Percentiles rank a stretch among this genome's conserved stretches.
phyloP scores from a whole-genome alignment of 805 yeast species.

The Candida taoyuanica region DNA sequence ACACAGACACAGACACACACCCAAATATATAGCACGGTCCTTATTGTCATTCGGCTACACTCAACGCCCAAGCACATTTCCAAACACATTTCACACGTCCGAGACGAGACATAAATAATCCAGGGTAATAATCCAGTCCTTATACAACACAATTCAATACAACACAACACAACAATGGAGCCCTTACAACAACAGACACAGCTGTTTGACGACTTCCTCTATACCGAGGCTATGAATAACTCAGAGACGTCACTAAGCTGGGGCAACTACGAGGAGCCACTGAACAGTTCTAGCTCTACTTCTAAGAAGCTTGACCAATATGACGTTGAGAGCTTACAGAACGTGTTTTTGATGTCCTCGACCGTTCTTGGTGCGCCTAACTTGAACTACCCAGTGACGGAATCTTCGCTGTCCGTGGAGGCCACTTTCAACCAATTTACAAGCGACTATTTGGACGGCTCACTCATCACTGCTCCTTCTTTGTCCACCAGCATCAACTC shows the following conservation, averaged over 20 bases:
- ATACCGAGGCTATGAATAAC: not conserved
- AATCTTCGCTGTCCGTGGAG: not conserved
- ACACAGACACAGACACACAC: too few species aligned
- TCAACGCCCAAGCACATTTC: too few species aligned
- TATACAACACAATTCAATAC: too few species aligned
- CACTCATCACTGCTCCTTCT: constrained; percentile 5
- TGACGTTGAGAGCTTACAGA: constrained; percentile 3
- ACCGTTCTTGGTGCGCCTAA: too few species aligned
- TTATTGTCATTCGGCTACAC: too few species aligned
- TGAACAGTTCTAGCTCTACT: too few species aligned
- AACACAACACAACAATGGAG: constrained; percentile 3
- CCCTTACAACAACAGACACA: not conserved
- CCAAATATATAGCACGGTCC: too few species aligned
- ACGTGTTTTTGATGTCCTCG: constrained; percentile 2
- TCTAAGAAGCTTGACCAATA: not conserved
- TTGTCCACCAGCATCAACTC: constrained; percentile 11
- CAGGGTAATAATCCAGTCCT: not conserved
- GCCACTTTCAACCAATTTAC: constrained; percentile 4
- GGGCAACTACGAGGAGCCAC: not conserved
- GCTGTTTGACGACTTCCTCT: constrained; percentile 1
- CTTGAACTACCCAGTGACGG: not conserved
- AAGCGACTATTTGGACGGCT: constrained; percentile 5
- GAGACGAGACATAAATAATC: too few species aligned
- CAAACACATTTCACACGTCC: too few species aligned
- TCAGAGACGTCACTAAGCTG: too few species aligned